Conservation (phyloP, 805 yeast genomes). For the Cyberlindnera saturnus region DNA sequence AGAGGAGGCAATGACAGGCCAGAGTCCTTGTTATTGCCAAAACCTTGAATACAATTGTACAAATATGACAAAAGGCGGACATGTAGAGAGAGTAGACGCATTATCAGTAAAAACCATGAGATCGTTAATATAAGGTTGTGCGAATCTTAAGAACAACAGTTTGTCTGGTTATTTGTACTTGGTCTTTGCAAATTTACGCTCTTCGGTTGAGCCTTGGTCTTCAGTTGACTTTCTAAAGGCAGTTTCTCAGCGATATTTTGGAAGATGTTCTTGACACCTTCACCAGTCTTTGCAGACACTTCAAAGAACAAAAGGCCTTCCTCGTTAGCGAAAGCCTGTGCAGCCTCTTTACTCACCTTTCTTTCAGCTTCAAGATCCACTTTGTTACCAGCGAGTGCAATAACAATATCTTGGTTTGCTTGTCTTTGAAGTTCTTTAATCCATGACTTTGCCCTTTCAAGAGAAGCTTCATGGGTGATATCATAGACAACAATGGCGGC, state of each 20-base stretch:
- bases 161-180: slow-evolving; percentile 35
- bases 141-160: slow-evolving; percentile 29
- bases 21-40: not conserved
- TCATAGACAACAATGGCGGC: slow-evolving; percentile 78
- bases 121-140: not conserved
- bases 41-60: too few species aligned
- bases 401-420: slow-evolving; percentile 55
- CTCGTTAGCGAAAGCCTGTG: slow-evolving; percentile 50
- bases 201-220: slow-evolving; percentile 17
- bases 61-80: too few species aligned
- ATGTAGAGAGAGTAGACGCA: too few species aligned
- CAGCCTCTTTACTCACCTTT: slow-evolving; percentile 36
- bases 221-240: slow-evolving; percentile 24
- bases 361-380: slow-evolving; percentile 51
- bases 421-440: slow-evolving; percentile 68
- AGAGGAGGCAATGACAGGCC: too few species aligned
- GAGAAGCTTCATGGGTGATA: slow-evolving; percentile 58
- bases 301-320: slow-evolving; percentile 44
- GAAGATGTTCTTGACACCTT: slow-evolving; percentile 41
- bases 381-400: slow-evolving; percentile 76
- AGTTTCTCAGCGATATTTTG: slow-evolving; percentile 43
- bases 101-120: not conserved
- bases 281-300: slow-evolving; percentile 56
- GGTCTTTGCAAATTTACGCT: slow-evolving; percentile 37
- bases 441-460: slow-evolving; percentile 70